Base-by-base conservation (phyloP, 106 monocot species). In the Alisma plantagoaquatica region DNA sequence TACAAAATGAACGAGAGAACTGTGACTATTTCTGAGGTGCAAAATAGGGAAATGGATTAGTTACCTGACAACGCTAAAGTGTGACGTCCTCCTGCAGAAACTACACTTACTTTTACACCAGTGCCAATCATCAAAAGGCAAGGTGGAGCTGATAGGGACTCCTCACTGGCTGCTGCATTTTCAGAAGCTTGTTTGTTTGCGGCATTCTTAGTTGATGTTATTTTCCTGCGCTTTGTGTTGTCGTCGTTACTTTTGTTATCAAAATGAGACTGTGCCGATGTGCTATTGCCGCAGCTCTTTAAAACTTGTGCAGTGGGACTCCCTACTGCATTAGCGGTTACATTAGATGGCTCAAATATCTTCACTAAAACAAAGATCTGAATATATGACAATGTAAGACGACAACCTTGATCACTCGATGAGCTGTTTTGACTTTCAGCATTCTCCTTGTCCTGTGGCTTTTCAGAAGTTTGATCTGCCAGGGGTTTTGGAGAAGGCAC, bases 41-140 rank as follows among this genome's bases (percentile, higher is more conserved):
- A n/a, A n/a, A n/a, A n/a, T n/a, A n/a, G n/a, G n/a, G n/a, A n/a
- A n/a, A n/a, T n/a, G n/a, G n/a, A n/a, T n/a, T n/a, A n/a, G n/a
- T n/a, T 78, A 90, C 98, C 98, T 72, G 98, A 99, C 54, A 99
- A 75, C 20, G 77, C 85, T 46, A 96, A 51, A 27, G 96, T 96
- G 47, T 96, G 96, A 16, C 96, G 77, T 26, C 96, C 96, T 60
- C 96, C 96, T 10, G 96, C 96, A 61, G 96, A 83, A 24, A 96
- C 96, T 51, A 43, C 31, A 17, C 43, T 49, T 23, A 96, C 79
- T 53, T 56, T 81, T 55, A 89, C 73, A 27, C 75, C 84, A 17
- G 59, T 29, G 38, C 67, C 77, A 48, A 89, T 61, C 49, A 69
- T 73, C 23, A 96, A 84, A 14, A 84, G 54, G 63, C 96, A 89